phyloP scores from a whole-genome alignment of 352 stramenopile species.

The Thraustotheca clavata region DNA sequence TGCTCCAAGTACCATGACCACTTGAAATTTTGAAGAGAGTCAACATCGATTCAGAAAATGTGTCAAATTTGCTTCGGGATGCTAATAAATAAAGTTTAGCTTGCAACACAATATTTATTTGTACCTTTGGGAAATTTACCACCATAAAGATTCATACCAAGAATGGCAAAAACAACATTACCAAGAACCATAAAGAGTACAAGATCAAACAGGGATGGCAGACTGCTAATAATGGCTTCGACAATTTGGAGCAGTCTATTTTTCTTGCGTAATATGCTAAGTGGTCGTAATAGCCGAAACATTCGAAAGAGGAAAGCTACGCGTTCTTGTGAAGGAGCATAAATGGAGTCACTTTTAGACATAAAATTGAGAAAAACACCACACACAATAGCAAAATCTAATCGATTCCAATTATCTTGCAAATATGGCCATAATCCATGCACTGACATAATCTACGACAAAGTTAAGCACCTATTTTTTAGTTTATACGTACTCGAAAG shows the following conservation, averaged over 20 bases:
- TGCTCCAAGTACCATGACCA: constrained; percentile 69
- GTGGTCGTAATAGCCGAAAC: constrained; percentile 67
- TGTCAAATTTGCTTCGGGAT: constrained; percentile 55
- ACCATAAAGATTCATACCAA: constrained; percentile 77
- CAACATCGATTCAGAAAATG: constrained; percentile 73
- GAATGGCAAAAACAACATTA: constrained; percentile 71
- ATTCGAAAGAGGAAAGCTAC: constrained; percentile 72
- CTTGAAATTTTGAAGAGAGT: constrained; percentile 82
- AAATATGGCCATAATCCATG: constrained; percentile 57
- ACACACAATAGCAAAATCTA: constrained; percentile 64
- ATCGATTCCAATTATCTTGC: constrained; percentile 71
- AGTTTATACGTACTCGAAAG: constrained; percentile 25
- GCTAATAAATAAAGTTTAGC: not conserved
- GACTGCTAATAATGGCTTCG: constrained; percentile 53
- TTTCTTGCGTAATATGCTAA: constrained; percentile 65
- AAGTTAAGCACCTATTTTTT: not conserved
- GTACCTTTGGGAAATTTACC: constrained; percentile 62
- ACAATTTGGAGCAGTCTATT: constrained; percentile 65
- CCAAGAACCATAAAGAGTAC: constrained; percentile 50
- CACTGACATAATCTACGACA: constrained; percentile 28
- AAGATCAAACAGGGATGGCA: constrained; percentile 59
- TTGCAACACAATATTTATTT: constrained; percentile 31
- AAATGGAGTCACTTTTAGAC: constrained; percentile 41
- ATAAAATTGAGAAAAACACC: constrained; percentile 58
- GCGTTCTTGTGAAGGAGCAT: constrained; percentile 23